phyloP scores from a whole-genome alignment of 768 basidiomycete genomes.

The Pisolithus sp. region DNA sequence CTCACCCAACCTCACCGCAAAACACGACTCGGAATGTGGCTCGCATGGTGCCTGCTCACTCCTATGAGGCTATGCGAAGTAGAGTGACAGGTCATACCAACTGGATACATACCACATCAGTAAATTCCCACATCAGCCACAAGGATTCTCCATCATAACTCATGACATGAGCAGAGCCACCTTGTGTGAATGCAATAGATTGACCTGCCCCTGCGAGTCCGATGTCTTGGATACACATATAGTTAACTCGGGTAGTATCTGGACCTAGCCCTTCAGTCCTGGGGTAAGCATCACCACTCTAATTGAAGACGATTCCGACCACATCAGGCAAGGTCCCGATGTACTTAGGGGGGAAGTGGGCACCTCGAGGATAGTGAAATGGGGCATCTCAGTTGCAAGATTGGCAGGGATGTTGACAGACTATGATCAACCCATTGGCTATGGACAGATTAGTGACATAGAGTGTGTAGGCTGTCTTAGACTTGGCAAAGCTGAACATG shows the following conservation, averaged over 20 bases:
- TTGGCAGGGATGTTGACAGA: constrained; percentile 49
- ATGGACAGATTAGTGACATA: constrained; percentile 61
- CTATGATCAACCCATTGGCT: constrained; percentile 44
- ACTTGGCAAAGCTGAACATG: no score
- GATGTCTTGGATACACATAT: constrained; percentile 47
- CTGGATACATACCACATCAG: no score
- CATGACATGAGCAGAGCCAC: no score
- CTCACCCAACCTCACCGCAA: constrained; percentile 48
- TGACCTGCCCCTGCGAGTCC: constrained; percentile 49
- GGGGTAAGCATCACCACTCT: constrained; percentile 47
- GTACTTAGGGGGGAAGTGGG: no score
- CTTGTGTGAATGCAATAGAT: no score
- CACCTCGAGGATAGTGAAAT: constrained; percentile 33
- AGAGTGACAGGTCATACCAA: no score
- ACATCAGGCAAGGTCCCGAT: no score
- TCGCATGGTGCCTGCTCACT: constrained; percentile 33
- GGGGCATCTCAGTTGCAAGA: constrained; percentile 29
- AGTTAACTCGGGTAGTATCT: constrained; percentile 31
- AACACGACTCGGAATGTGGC: constrained; percentile 45
- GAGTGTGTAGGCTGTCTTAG: constrained; percentile 62
- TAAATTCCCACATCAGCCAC: no score
- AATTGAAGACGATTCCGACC: constrained; percentile 45
- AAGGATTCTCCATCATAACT: no score
- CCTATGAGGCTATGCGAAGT: background rate
- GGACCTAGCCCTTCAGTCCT: constrained; percentile 42